These are phyloP conservation scores for Phyllosticta citribraziliensis DNA, from an alignment of 2,329 filamentous ascomycete genomes.

Conservation along the genomic window DNA sequence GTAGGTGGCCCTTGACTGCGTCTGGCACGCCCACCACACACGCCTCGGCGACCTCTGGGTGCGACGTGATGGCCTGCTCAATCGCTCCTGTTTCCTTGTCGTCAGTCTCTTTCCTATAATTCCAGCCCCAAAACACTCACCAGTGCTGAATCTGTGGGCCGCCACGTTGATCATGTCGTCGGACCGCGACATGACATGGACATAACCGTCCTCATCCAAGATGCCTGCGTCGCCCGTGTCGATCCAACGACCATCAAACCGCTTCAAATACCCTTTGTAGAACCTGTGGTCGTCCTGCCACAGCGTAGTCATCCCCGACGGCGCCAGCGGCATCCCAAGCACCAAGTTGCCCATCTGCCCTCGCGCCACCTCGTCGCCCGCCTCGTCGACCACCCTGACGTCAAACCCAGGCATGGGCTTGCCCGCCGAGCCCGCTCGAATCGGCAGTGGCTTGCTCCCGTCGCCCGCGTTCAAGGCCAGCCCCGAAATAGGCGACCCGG, in stretches of 20 bases:
- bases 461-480: constrained; percentile 50
- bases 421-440: constrained; percentile 79
- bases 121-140: constrained; percentile 35
- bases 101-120: neutral
- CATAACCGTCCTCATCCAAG: constrained; percentile 63
- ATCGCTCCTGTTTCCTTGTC: constrained; percentile 54
- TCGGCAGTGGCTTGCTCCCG: constrained; percentile 41
- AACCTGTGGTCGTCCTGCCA: constrained; percentile 83
- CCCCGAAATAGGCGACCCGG: constrained; percentile 58
- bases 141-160: constrained; percentile 80
- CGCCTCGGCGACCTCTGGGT: constrained; percentile 69
- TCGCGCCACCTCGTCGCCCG: constrained; percentile 58
- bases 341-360: constrained; percentile 90
- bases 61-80: constrained; percentile 80
- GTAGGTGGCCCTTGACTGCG: constrained; percentile 76
- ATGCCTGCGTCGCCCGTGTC: constrained; percentile 88
- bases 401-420: constrained; percentile 90
- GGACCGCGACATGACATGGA: constrained; percentile 52
- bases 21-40: constrained; percentile 84
- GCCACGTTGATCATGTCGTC: constrained; percentile 97
- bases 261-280: constrained; percentile 72
- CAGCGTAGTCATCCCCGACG: constrained; percentile 74
- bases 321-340: constrained; percentile 68
- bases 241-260: constrained; percentile 73
- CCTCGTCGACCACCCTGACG: constrained; percentile 72